phyloP scores from a whole-genome alignment of 768 basidiomycete genomes.

The Lactarius quietus region DNA sequence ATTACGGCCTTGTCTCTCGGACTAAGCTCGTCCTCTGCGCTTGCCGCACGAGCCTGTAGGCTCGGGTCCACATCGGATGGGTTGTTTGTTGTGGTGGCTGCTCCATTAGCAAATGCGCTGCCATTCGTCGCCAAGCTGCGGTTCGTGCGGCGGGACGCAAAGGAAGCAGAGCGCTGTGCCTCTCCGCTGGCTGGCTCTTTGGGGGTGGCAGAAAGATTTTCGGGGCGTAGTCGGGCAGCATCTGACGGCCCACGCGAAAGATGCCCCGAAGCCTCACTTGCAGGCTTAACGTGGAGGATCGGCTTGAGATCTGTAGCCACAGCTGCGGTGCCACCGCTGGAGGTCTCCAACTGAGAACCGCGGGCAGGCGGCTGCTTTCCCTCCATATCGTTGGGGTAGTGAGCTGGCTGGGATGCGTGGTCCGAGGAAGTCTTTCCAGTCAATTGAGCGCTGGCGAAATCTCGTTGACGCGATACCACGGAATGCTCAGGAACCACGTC shows the following conservation, averaged over 20 bases:
- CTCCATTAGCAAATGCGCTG: constrained; percentile 50
- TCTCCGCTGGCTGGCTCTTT: neutral
- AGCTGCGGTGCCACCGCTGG: neutral
- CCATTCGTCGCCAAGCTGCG: constrained; percentile 16
- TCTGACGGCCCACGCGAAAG: neutral
- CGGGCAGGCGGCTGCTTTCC: neutral
- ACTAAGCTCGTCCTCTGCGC: constrained; percentile 47
- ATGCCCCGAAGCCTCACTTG: neutral
- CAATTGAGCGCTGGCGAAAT: neutral
- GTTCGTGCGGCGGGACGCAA: constrained; percentile 9
- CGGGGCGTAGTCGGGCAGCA: neutral
- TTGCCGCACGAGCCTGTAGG: constrained; percentile 38
- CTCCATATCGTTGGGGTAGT: neutral
- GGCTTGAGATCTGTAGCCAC: neutral
- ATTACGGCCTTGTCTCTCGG: constrained; percentile 52
- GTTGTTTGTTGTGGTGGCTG: constrained; percentile 48
- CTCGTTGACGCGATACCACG: neutral
- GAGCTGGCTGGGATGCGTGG: neutral
- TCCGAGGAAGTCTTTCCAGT: neutral
- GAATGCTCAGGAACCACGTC: neutral
- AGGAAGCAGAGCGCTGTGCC: neutral
- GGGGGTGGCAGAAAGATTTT: neutral
- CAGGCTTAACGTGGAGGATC: neutral
- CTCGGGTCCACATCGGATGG: constrained; percentile 39
- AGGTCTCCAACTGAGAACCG: neutral